Conservation (phyloP, 345 rosid species). For the Citrus maxima region DNA sequence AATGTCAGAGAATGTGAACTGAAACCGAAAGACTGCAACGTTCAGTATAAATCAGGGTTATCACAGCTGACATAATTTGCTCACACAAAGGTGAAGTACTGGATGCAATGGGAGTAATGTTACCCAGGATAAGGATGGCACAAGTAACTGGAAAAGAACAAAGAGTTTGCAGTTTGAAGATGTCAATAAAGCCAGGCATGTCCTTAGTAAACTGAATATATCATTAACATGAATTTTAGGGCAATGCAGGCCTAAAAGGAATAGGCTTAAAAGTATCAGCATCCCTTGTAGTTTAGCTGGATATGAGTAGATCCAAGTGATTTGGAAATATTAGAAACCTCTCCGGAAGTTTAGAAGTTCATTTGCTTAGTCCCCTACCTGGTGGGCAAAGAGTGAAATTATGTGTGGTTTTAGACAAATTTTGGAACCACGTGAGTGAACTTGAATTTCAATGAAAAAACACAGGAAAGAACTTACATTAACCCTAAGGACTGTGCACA, state of each 20-base stretch:
- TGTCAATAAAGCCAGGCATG: background rate
- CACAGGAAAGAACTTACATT: background rate
- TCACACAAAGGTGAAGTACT: background rate
- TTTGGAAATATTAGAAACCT: background rate
- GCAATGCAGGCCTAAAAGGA: background rate
- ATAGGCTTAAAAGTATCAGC: background rate
- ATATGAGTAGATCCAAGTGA: background rate
- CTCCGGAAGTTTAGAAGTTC: background rate
- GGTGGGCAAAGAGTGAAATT: background rate
- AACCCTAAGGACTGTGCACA: background rate
- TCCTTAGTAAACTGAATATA: background rate
- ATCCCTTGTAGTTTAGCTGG: background rate
- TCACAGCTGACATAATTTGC: background rate
- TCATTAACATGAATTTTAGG: background rate
- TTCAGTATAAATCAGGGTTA: background rate
- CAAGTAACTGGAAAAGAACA: background rate
- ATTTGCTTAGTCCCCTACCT: background rate
- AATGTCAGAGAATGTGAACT: background rate
- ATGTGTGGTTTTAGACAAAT: background rate
- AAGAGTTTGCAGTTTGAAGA: background rate
- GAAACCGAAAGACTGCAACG: background rate
- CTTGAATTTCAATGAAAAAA: background rate
- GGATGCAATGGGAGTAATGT: background rate
- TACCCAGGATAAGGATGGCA: background rate
- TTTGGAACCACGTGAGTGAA: background rate